These are phyloP conservation scores for Paramyrothecium sp. DNA, from an alignment of 2,329 filamentous ascomycete species.

Conservation along the genomic window DNA sequence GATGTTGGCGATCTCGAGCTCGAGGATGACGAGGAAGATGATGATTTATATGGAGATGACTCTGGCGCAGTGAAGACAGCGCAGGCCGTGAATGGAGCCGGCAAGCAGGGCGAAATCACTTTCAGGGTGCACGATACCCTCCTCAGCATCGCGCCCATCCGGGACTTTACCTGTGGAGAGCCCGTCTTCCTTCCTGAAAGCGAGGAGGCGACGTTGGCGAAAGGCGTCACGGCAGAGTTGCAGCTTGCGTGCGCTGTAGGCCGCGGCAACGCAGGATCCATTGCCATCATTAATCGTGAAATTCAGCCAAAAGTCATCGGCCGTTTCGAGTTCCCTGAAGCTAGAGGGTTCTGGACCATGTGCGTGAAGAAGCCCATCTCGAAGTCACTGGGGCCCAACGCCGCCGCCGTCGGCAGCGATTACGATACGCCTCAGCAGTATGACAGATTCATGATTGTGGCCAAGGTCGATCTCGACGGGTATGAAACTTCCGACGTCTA, in stretches of 20 bases:
- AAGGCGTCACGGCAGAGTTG: constrained; percentile 53
- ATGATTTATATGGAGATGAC: constrained; percentile 60
- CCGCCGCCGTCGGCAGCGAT: constrained; percentile 51
- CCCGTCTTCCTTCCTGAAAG: constrained; percentile 40
- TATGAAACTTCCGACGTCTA: constrained; percentile 80
- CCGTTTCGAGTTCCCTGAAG: constrained; percentile 69
- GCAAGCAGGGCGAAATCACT: constrained; percentile 61
- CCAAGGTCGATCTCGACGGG: constrained; percentile 66
- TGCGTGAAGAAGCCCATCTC: constrained; percentile 65
- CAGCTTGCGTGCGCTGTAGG: constrained; percentile 63
- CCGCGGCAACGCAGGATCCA: constrained; percentile 61
- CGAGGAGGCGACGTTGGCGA: constrained; percentile 39
- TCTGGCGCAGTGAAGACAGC: constrained; percentile 59
- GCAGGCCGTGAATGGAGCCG: constrained; percentile 34
- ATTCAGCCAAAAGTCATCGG: constrained; percentile 72
- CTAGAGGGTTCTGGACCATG: constrained; percentile 79
- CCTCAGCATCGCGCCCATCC: constrained; percentile 76
- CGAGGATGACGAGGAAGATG: constrained; percentile 62
- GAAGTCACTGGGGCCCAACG: constrained; percentile 52
- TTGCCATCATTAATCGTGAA: constrained; percentile 76
- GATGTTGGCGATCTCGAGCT: constrained; percentile 51
- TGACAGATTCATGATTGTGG: constrained; percentile 81
- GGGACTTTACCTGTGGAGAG: constrained; percentile 69
- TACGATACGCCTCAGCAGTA: constrained; percentile 61
- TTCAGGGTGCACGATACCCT: constrained; percentile 79